Conservation (phyloP, 1,284 basidiomycete genomes). For the Chondrostereum purpureum region DNA sequence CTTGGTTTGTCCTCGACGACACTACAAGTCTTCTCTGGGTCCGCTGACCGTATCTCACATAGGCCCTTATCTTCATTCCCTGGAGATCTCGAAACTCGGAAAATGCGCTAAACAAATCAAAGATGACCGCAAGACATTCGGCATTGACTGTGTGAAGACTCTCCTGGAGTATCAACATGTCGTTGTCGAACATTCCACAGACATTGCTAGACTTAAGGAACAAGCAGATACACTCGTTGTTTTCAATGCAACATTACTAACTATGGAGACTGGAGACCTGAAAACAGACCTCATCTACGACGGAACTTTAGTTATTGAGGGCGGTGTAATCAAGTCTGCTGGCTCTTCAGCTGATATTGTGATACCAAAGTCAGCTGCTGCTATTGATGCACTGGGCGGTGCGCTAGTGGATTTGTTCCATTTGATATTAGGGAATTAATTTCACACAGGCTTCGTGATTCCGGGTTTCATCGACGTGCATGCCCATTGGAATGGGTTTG, state of each 20-base stretch:
- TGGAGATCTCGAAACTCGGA: conserved; percentile 46
- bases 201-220: conserved; percentile 36
- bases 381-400: conserved; percentile 59
- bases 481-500: conserved; percentile 61
- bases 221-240: conserved; percentile 44
- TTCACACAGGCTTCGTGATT: conserved; percentile 44
- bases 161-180: conserved; percentile 51
- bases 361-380: conserved; percentile 38
- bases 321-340: conserved; percentile 51
- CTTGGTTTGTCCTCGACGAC: conserved; percentile 50
- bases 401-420: conserved; percentile 16
- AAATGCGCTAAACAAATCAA: conserved; percentile 41
- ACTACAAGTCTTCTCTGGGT: conserved; percentile 5
- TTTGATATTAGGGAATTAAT: too few relatives aligned
- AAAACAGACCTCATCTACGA: conserved; percentile 42
- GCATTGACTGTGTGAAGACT: conserved; percentile 49
- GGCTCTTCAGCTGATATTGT: conserved; percentile 31
- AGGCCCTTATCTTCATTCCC: conserved; percentile 62
- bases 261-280: conserved; percentile 49
- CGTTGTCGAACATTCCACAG: conserved; percentile 50
- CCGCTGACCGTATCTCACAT: too few relatives aligned
- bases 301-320: conserved; percentile 46
- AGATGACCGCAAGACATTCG: conserved; percentile 45
- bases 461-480: conserved; percentile 72
- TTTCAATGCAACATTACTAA: conserved; percentile 61